Evolutionary conservation across 345 rosid species (phyloP).

Genomic region (Salix udensis): DNA sequence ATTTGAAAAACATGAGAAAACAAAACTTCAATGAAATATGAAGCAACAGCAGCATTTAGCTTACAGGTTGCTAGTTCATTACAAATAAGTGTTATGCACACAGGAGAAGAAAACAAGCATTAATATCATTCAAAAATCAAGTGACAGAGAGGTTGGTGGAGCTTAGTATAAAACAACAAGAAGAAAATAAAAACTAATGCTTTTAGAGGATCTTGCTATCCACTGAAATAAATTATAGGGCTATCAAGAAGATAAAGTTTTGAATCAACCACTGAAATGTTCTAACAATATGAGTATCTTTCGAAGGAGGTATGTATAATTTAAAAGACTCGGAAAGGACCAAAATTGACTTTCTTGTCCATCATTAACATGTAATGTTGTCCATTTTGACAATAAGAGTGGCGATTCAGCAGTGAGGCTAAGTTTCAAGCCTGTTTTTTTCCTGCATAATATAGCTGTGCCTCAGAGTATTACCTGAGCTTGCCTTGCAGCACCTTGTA

Average conservation of each 20-base stretch:
- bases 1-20: neutral
- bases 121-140: neutral
- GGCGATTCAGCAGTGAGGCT: neutral
- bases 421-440: neutral
- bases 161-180: neutral
- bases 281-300: neutral
- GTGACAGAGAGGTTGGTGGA: neutral
- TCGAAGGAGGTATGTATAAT: neutral
- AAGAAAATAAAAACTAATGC: neutral
- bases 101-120: neutral
- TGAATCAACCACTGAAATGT: neutral
- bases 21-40: neutral
- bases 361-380: neutral
- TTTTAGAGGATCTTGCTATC: neutral
- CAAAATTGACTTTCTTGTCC: neutral
- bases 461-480: slow-evolving; percentile 67
- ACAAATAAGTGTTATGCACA: neutral
- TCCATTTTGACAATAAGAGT: neutral
- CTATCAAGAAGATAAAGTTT: neutral
- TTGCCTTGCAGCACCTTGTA: slow-evolving; percentile 99
- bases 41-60: neutral
- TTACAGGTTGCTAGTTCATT: neutral
- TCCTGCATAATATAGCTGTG: neutral
- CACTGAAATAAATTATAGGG: neutral
- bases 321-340: neutral